Conservation (phyloP, 305 asterid genomes). For the Solanum hybrid region DNA sequence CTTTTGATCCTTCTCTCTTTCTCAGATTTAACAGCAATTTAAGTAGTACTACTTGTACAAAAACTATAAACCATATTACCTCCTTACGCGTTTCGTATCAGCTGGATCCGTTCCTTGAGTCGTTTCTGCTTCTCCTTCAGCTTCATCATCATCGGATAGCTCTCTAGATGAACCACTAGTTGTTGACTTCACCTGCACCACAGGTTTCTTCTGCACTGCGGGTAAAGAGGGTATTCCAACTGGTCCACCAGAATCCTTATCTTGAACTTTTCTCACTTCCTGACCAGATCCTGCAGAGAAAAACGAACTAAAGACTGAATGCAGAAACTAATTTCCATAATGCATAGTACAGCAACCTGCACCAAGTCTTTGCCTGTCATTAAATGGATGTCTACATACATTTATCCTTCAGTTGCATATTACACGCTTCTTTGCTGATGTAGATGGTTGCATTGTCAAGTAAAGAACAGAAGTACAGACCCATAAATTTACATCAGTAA, state of each 20-base stretch:
- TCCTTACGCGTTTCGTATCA: constrained; percentile 80
- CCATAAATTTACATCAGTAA: neutral
- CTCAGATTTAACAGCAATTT: neutral
- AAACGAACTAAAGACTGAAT: neutral
- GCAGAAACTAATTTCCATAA: neutral
- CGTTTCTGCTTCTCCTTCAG: constrained; percentile 71
- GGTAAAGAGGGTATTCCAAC: constrained; percentile 61
- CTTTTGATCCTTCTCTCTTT: neutral
- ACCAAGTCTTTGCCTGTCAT: neutral
- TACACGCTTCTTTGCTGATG: neutral
- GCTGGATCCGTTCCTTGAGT: constrained; percentile 55
- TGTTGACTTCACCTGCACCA: constrained; percentile 61
- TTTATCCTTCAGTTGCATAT: neutral
- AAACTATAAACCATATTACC: constrained; percentile 31
- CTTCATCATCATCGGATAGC: constrained; percentile 87
- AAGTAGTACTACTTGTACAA: neutral
- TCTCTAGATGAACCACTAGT: constrained; percentile 93
- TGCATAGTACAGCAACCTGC: neutral
- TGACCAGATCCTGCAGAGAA: constrained; percentile 35
- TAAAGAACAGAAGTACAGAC: neutral
- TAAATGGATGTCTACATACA: neutral
- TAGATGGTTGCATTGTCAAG: neutral
- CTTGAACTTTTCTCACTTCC: constrained; percentile 47
- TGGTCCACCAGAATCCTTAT: constrained; percentile 50
- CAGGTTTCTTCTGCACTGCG: constrained; percentile 40